A percentile compares a stretch with the other conserved stretches of the same genome.
These are phyloP conservation scores for Beauveria scarabaeidicola DNA, from an alignment of 2,329 filamentous ascomycete genomes.

Conservation along the genomic window DNA sequence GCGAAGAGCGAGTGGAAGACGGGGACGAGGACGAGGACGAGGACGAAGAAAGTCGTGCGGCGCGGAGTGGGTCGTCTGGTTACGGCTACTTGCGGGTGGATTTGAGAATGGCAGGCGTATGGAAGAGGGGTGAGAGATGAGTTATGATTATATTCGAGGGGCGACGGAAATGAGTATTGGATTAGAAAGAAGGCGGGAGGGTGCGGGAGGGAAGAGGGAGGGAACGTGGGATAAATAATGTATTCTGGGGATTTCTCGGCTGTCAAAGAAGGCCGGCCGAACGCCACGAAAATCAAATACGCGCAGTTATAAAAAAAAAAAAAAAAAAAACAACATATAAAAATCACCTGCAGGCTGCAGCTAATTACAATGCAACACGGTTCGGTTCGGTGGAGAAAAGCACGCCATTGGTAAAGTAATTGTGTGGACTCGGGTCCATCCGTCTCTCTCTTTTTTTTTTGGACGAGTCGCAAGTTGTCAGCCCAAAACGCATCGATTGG, in stretches of 20 bases:
- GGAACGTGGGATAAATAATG: not conserved
- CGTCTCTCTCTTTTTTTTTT: too few relatives aligned
- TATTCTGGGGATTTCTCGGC: not conserved
- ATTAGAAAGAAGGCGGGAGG: not conserved
- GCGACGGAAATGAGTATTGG: not conserved
- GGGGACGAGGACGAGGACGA: not conserved
- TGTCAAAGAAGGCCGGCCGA: too few relatives aligned
- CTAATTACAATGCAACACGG: too few relatives aligned
- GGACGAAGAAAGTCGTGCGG: not conserved
- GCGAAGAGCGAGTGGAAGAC: not conserved
- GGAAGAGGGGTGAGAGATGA: not conserved
- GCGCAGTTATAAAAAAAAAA: not conserved
- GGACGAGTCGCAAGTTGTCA: too few relatives aligned
- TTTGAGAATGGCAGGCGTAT: not conserved
- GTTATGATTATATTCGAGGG: not conserved
- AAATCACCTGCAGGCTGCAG: too few relatives aligned
- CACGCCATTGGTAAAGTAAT: too few relatives aligned
- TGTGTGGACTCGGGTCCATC: too few relatives aligned
- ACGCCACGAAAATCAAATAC: too few relatives aligned
- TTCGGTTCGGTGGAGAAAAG: too few relatives aligned
- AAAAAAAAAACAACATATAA: too few relatives aligned
- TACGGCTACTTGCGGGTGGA: constrained; percentile 6
- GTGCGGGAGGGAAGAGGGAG: not conserved
- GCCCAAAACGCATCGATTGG: too few relatives aligned
- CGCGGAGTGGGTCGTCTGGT: constrained; percentile 4